A percentile compares a stretch with the other conserved stretches of the same genome.
Conservation (phyloP, 345 rosid species). For the Eucalyptus shirleyi region DNA sequence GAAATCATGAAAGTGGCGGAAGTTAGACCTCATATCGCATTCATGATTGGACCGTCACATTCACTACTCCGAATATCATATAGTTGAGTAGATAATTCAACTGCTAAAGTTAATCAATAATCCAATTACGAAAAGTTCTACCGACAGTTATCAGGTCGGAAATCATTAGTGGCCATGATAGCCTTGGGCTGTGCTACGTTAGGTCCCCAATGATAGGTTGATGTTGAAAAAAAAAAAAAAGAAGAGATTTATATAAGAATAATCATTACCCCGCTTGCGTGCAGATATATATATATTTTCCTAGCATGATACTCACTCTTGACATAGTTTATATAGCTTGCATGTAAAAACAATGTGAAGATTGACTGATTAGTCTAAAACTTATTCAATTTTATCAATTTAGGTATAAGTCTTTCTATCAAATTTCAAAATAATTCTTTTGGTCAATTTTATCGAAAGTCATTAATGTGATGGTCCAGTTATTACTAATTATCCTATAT, state of each 20-base stretch:
- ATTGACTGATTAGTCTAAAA: not conserved
- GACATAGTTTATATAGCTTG: not conserved
- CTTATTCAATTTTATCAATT: not conserved
- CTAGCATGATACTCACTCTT: not conserved
- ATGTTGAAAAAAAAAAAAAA: not conserved
- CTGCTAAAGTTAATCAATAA: not conserved
- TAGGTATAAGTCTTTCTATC: not conserved
- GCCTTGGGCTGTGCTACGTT: not conserved
- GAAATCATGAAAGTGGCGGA: not conserved
- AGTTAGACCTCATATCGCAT: not conserved
- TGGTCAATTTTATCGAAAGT: not conserved
- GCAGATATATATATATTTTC: not conserved
- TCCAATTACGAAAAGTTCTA: not conserved
- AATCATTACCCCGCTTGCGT: not conserved
- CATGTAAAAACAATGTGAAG: not conserved
- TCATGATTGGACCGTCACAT: not conserved
- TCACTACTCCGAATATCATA: not conserved
- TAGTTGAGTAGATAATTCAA: not conserved
- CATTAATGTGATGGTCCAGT: accelerated
- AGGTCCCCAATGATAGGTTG: not conserved
- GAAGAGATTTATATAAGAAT: not conserved
- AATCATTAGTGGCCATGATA: not conserved
- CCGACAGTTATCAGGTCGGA: not conserved
- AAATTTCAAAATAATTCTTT: not conserved
- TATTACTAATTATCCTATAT: not conserved